These are phyloP conservation scores for Sporothrix sp. DNA, from an alignment of 2,329 filamentous ascomycete species.

Conservation along the genomic window DNA sequence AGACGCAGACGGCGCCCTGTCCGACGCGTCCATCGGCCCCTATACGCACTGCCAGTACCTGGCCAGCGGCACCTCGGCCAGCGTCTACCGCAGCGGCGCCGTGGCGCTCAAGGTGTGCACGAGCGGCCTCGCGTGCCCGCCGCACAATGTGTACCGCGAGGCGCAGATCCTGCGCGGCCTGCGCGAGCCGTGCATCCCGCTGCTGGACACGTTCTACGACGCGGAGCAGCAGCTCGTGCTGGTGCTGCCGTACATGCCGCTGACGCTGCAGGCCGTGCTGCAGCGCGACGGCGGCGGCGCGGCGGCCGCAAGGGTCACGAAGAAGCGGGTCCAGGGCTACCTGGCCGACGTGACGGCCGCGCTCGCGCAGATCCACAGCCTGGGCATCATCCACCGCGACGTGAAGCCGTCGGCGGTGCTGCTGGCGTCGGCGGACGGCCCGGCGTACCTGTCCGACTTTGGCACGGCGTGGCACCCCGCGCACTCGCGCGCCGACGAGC, in stretches of 20 bases:
- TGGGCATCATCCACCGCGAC: slow-evolving; percentile 82
- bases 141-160: slow-evolving; percentile 76
- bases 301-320: slow-evolving; percentile 20
- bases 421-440: slow-evolving; percentile 54
- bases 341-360: slow-evolving; percentile 61
- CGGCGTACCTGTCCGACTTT: slow-evolving; percentile 80
- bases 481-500: slow-evolving; percentile 50
- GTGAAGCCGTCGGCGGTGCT: slow-evolving; percentile 88
- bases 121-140: slow-evolving; percentile 60
- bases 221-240: slow-evolving; percentile 63
- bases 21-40: slow-evolving; percentile 41
- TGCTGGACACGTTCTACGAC: slow-evolving; percentile 66
- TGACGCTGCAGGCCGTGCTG: slow-evolving; percentile 62
- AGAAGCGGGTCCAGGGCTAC: slow-evolving; percentile 31
- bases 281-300: slow-evolving; percentile 20
- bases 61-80: slow-evolving; percentile 66
- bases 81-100: slow-evolving; percentile 60
- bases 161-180: slow-evolving; percentile 52
- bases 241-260: slow-evolving; percentile 73
- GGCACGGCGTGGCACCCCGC: slow-evolving; percentile 76
- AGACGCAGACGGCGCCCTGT: slow-evolving; percentile 15
- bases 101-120: slow-evolving; percentile 79
- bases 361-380: slow-evolving; percentile 59
- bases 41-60: slow-evolving; percentile 46
- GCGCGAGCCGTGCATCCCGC: slow-evolving; percentile 42